Percentiles rank a stretch among this genome's conserved stretches.
Conservation (phyloP, 2,329 filamentous ascomycete genomes). For the Aureobasidium mangrovei region DNA sequence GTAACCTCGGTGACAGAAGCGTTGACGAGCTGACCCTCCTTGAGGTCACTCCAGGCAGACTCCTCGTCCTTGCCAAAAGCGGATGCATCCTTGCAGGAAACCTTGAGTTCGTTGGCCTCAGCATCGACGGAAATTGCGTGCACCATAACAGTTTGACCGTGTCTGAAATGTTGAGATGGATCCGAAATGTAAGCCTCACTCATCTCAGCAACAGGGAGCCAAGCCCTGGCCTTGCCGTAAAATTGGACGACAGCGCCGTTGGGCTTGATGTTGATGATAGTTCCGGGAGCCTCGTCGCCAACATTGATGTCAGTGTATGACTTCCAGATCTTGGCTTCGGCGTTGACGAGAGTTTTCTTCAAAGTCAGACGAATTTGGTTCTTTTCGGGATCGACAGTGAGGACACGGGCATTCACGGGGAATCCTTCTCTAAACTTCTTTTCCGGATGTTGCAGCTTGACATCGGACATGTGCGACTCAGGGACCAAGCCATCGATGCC, state of each 20-base stretch:
- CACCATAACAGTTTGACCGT: slow-evolving; percentile 85
- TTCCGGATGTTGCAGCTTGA: slow-evolving; percentile 81
- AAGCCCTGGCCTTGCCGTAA: slow-evolving; percentile 74
- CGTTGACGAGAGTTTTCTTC: slow-evolving; percentile 92
- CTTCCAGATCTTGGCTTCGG: slow-evolving; percentile 69
- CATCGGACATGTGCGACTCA: slow-evolving; percentile 80
- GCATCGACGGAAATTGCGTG: slow-evolving; percentile 75
- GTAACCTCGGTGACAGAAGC: slow-evolving; percentile 53
- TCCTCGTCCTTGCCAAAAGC: slow-evolving; percentile 70
- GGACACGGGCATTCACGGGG: slow-evolving; percentile 73
- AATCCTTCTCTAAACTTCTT: slow-evolving; percentile 89
- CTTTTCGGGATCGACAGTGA: slow-evolving; percentile 68
- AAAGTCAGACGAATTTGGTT: slow-evolving; percentile 77
- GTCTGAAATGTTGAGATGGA: slow-evolving; percentile 77
- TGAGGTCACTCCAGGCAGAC: slow-evolving; percentile 61
- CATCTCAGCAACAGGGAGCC: slow-evolving; percentile 92
- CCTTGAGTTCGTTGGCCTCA: slow-evolving; percentile 61
- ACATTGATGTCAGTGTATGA: slow-evolving; percentile 64
- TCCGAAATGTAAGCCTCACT: slow-evolving; percentile 92
- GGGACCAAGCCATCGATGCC: slow-evolving; percentile 83
- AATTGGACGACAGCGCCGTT: slow-evolving; percentile 87
- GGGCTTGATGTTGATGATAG: slow-evolving; percentile 69
- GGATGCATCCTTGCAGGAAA: slow-evolving; percentile 87
- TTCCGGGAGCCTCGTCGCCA: slow-evolving; percentile 74
- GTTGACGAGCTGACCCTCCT: slow-evolving; percentile 64